Evolutionary conservation across 805 yeast species (phyloP).

Genomic region (Naumovozyma baii): DNA sequence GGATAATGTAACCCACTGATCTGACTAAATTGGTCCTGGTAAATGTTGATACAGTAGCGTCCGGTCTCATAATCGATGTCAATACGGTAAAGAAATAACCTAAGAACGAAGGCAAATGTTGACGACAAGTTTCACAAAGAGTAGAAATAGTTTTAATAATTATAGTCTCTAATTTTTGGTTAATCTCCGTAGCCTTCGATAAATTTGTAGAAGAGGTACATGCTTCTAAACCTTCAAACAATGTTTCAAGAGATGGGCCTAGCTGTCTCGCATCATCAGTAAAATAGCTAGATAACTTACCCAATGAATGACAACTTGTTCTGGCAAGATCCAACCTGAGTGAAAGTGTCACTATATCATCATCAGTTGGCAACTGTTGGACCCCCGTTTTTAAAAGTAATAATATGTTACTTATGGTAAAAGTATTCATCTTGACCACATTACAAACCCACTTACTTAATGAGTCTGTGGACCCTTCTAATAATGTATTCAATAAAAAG

Average conservation of each 20-base stretch:
- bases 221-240: constrained; percentile 24
- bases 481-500: constrained; percentile 18
- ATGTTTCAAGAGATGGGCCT: constrained; percentile 17
- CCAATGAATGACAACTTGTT: constrained; percentile 21
- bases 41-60: constrained; percentile 20
- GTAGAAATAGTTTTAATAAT: constrained; percentile 21
- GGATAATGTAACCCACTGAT: constrained; percentile 54
- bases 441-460: constrained; percentile 26
- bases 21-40: constrained; percentile 46
- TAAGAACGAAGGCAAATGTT: constrained; percentile 18
- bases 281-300: constrained; percentile 25
- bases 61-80: constrained; percentile 25
- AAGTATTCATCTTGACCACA: constrained; percentile 15
- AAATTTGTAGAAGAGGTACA: constrained; percentile 8
- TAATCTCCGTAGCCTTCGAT: constrained; percentile 6
- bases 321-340: constrained; percentile 24
- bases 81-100: constrained; percentile 24
- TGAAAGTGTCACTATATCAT: constrained; percentile 8
- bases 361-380: constrained; percentile 9
- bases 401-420: constrained; percentile 17
- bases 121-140: constrained; percentile 25
- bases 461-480: constrained; percentile 21
- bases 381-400: constrained; percentile 22
- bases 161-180: constrained; percentile 24
- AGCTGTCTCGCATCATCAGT: constrained; percentile 15